Evolutionary conservation across 805 yeast genomes (phyloP), one percentile per base, ranked within the genome.

Genomic region (Pichia eremophila): DNA sequence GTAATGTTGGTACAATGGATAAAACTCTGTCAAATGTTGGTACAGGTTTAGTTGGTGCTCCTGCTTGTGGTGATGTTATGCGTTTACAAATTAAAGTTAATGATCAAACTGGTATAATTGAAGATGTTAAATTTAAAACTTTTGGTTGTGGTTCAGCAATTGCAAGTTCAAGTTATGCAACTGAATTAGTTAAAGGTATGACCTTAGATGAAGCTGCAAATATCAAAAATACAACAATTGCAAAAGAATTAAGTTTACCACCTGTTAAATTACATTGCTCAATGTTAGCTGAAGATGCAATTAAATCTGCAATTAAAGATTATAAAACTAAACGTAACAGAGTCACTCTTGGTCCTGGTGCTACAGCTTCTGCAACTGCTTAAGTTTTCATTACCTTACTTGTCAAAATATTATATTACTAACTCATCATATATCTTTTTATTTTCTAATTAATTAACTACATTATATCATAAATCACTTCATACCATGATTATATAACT

Each of bases 41-140:
- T 40, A 93, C 98, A 1, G 99, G 99, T 1, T 75, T 93, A 41
- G 99, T 93, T 15, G 99, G 99, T 48, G 98, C 99, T 0, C 98
- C 99, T 47, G 99, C 99, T 0, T 93, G 99, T 71, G 99, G 99
- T 47, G 99, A 93, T 71, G 99, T 93, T 41, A 93, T 93, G 96
- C 84, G 95, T 70, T 75, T 93, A 54, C 98, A 93, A 67, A 93
- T 93, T 61, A 80, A 90, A 64, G 99, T 93, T 10, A 83, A 83
- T 54, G 97, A 90, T 59, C 81, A 76, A 48, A 80, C 95, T 25
- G 99, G 99, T 1, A 74, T 86, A 46, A 93, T 93, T 57, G 81
- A 86, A 65, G 96, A 93, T 65, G 99, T 91, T 53, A 91, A 89
- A 67, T 93, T 93, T 71, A 93, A 93, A 77, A 93, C 99, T 5